A percentile compares a stretch with the other conserved stretches of the same genome.
Evolutionary conservation across 2,329 filamentous ascomycete species (phyloP).

Genomic region (Colletotrichum plurivorum): DNA sequence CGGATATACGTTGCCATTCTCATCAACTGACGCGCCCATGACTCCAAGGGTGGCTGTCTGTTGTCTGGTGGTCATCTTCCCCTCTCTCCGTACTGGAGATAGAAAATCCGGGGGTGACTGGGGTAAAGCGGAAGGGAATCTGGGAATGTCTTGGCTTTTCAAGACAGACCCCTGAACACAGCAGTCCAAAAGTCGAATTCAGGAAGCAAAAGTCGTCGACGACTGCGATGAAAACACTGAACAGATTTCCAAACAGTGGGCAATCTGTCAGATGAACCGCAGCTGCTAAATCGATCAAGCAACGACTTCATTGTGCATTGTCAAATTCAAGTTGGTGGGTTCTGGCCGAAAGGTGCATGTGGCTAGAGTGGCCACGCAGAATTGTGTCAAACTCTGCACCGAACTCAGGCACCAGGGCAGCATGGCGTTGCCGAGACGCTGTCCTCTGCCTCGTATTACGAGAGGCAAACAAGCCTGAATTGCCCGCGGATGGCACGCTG

Average conservation of each 20-base stretch:
- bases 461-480: conserved; percentile 15
- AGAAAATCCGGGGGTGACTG: conserved; percentile 26
- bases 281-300: too few relatives aligned
- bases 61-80: not conserved
- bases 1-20: too few relatives aligned
- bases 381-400: not conserved
- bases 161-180: not conserved
- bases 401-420: conserved; percentile 13
- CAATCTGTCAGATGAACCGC: too few relatives aligned
- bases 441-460: conserved; percentile 15
- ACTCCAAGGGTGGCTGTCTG: not conserved
- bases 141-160: conserved; percentile 11
- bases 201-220: not conserved
- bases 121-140: conserved; percentile 9
- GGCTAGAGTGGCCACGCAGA: not conserved
- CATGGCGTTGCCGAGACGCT: conserved; percentile 16
- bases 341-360: not conserved
- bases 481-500: conserved; percentile 6
- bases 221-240: not conserved
- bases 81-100: not conserved
- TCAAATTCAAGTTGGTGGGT: too few relatives aligned
- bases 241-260: too few relatives aligned
- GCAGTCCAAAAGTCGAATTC: not conserved
- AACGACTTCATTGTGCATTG: too few relatives aligned
- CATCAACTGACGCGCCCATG: too few relatives aligned